Evolutionary conservation across 257 asterid species (phyloP), one percentile per base, ranked within the genome.

Genomic region (Gardenia jasminoides): DNA sequence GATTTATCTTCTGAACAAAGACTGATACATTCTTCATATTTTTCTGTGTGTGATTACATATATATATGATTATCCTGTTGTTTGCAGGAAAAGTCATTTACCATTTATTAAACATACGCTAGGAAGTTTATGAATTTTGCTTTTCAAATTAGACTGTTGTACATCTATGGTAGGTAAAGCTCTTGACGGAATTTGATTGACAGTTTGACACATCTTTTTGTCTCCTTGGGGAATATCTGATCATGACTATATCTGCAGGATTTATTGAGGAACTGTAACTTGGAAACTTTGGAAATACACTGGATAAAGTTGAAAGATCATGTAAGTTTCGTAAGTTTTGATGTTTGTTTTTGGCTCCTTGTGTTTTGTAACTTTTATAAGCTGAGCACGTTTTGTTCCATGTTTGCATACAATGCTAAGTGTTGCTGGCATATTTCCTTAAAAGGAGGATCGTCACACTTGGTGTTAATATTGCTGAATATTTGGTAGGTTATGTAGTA

Each of bases 291-390:
- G 88, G 98, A 96, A 77, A 88, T 96, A 76, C 97, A 86, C 75
- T 93, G 97, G 97, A 91, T 96, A 62, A 96, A 95, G 86, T 90
- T 96, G 79, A 86, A 82, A 79, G 93, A 90, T 81, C 93, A 96
- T 83, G 98, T 92, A 83, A 91, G 94, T 43, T 76, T 36, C 4
- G 41, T 36, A 36, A 36, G 41, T 36, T 36, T 70, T 48, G 83
- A 67, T 78, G 59, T 81, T 39, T 77, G 39, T 78, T 41, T 70
- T 19, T 65, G 36, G 33, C 28, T 15, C 72, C 43, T 1, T 12
- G 9, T 70, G n/a, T 74, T 56, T 31, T 59, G 47, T 22, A 48
- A 4, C 58, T 28, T 22, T 22, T 46, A 8, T 22, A 17, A 73
- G 41, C 48, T 20, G 10, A 73, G 67, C 58, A 50, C 5, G 3